These are phyloP conservation scores for Lodderomyces orthopsilosis DNA, from an alignment of 1,139 yeast species.

Conservation along the genomic window DNA sequence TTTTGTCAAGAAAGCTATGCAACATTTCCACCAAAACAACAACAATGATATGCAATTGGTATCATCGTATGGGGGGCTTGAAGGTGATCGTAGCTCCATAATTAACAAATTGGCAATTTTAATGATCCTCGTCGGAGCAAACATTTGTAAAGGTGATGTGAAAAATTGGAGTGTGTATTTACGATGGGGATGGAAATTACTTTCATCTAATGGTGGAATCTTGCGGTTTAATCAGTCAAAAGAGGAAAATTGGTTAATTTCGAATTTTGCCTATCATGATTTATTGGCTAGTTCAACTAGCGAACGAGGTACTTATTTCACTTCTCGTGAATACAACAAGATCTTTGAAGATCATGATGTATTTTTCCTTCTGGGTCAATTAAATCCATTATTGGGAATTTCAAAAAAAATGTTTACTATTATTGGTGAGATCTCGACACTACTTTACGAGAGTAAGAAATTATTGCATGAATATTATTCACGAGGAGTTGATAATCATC, in stretches of 20 bases:
- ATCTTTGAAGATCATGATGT: conserved; percentile 42
- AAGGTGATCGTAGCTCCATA: conserved; percentile 18
- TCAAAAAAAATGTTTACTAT: conserved; percentile 64
- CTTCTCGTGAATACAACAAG: conserved; percentile 53
- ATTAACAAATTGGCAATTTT: conserved; percentile 60
- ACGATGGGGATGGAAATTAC: conserved; percentile 58
- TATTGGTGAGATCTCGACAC: conserved; percentile 66
- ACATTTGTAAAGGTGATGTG: conserved; percentile 75
- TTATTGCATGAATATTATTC: conserved; percentile 19
- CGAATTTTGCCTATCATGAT: conserved; percentile 84
- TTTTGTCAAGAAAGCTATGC: conserved; percentile 47
- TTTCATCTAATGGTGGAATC: conserved; percentile 58
- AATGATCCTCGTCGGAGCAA: conserved; percentile 66
- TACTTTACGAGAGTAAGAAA: conserved; percentile 52
- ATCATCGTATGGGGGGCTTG: background rate
- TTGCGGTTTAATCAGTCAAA: conserved; percentile 52
- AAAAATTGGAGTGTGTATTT: conserved; percentile 64
- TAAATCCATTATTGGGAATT: conserved; percentile 72
- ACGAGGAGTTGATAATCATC: conserved; percentile 7
- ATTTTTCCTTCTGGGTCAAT: conserved; percentile 31
- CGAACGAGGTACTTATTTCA: conserved; percentile 57
- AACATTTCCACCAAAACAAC: conserved; percentile 31
- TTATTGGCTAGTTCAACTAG: conserved; percentile 60
- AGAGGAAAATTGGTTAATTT: conserved; percentile 68
- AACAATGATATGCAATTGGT: background rate